Evolutionary conservation across 2,329 filamentous ascomycete species (phyloP).

Genomic region (Pseudogymnoascus sp.): DNA sequence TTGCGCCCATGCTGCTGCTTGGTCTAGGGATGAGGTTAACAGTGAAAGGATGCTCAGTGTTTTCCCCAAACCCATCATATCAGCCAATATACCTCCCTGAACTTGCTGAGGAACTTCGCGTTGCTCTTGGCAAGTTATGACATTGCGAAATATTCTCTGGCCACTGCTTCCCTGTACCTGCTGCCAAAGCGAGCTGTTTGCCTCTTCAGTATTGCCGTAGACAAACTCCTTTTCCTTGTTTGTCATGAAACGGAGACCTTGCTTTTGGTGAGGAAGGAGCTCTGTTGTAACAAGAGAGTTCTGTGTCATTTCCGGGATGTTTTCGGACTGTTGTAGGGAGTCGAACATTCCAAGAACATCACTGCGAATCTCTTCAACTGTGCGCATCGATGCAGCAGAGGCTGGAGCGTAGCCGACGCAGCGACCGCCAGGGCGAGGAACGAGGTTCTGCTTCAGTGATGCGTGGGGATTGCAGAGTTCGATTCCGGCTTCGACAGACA

Average conservation of each 20-base stretch:
- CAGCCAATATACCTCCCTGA: conserved; percentile 65
- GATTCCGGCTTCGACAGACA: conserved; percentile 57
- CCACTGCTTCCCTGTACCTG: conserved; percentile 47
- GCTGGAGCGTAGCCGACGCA: conserved; percentile 28
- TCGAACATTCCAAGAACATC: conserved; percentile 87
- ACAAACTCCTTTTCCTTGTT: conserved; percentile 61
- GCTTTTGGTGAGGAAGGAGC: conserved; percentile 78
- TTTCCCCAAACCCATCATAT: conserved; percentile 87
- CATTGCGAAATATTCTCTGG: conserved; percentile 62
- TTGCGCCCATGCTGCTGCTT: conserved; percentile 22
- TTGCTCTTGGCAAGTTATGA: conserved; percentile 68
- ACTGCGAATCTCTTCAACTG: conserved; percentile 75
- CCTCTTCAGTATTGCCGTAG: conserved; percentile 49
- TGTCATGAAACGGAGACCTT: conserved; percentile 80
- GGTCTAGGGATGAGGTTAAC: conserved; percentile 53
- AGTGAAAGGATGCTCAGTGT: conserved; percentile 79
- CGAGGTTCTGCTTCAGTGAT: conserved; percentile 20
- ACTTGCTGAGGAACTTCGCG: conserved; percentile 54
- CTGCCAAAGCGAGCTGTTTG: conserved; percentile 71
- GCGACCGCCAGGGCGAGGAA: conserved; percentile 22
- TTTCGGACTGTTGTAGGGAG: conserved; percentile 64
- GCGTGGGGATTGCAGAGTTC: conserved; percentile 69
- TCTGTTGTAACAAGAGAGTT: conserved; percentile 52
- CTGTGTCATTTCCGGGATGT: conserved; percentile 65
- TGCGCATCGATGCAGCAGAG: conserved; percentile 39